Evolutionary conservation across 805 yeast genomes (phyloP), one percentile per base, ranked within the genome.

Genomic region (Pichia phayaonensis): DNA sequence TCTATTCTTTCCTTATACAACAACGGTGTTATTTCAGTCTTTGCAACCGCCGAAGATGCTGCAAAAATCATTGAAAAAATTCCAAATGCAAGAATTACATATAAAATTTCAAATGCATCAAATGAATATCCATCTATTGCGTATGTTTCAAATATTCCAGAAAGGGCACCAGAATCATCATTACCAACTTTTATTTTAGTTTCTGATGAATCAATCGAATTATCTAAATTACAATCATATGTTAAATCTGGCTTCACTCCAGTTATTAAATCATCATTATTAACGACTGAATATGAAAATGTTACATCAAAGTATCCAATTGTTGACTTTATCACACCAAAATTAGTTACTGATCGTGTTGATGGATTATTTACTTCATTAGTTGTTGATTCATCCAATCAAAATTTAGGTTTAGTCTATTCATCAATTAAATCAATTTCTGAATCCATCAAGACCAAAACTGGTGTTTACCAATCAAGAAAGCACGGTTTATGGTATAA

Each of bases 391-490:
- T 58, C 65, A 36, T 72, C 81, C 50, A 82, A 86, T 52, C 83
- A 83, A 51, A 81, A 90, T 1, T 73, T 94, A 47, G 99, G 99
- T 6, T 75, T 92, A 27, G 97, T 92, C 11, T 94, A 90, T 70
- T 92, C 98, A 0, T 88, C 96, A 0, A 69, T 69, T 41, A 90
- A 85, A 59, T 87, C 96, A 34, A 81, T 94, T 60, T 69, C 77
- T 42, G 90, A 86, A 60, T 94, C 98, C 13, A 78, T 94, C 58
- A 80, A 79, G 53, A 84, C 87, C 22, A 77, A 80, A 46, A 81
- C 87, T 11, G 99, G 99, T 51, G 96, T 94, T 2, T 94, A 94
- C 69, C 97, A 86, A 67, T 88, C 97, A 10, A 83, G 99, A 60
- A 83, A 85, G 61, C 82, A 88, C 54, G 98, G 95, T 42, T 75